phyloP scores from a whole-genome alignment of 371 early-diverging fungal genomes.

The Mortierella sp. region DNA sequence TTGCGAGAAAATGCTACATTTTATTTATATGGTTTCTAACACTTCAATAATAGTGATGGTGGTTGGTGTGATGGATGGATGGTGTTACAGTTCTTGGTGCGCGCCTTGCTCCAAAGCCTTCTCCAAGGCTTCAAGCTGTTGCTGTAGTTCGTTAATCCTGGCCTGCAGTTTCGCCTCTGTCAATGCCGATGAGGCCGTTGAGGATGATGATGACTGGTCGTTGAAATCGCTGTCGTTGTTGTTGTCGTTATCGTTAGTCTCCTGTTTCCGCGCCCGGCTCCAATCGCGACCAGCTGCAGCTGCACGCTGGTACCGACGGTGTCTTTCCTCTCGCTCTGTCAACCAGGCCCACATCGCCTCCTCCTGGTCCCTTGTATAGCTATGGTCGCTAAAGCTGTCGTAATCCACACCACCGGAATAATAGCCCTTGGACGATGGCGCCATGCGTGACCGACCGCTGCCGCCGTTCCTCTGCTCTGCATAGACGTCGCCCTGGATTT shows the following conservation, averaged over 20 bases:
- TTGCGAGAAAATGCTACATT: neutral
- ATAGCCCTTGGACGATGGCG: neutral
- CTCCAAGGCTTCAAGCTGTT: slow-evolving; percentile 46
- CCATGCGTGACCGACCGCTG: slow-evolving; percentile 4
- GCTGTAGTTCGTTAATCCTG: slow-evolving; percentile 45
- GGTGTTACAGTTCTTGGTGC: neutral
- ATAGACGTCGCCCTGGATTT: slow-evolving; percentile 34
- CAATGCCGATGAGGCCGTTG: slow-evolving; percentile 1
- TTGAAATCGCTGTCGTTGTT: slow-evolving; percentile 13
- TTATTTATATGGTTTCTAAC: neutral
- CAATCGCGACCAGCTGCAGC: slow-evolving; percentile 11
- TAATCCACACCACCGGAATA: slow-evolving; percentile 8
- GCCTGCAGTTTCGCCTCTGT: slow-evolving; percentile 42
- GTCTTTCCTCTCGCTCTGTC: slow-evolving; percentile 42
- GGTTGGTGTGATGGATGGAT: neutral
- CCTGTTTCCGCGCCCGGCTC: slow-evolving; percentile 11
- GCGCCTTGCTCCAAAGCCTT: slow-evolving; percentile 15
- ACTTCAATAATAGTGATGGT: neutral
- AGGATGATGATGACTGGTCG: neutral
- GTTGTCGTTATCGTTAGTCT: slow-evolving; percentile 11
- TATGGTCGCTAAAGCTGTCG: slow-evolving; percentile 5
- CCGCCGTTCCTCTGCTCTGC: neutral
- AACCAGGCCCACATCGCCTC: slow-evolving; percentile 59
- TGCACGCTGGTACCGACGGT: slow-evolving; percentile 31
- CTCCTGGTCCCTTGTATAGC: slow-evolving; percentile 30